Base-by-base conservation (phyloP, 768 basidiomycete species). In the Calocera viscosa region DNA sequence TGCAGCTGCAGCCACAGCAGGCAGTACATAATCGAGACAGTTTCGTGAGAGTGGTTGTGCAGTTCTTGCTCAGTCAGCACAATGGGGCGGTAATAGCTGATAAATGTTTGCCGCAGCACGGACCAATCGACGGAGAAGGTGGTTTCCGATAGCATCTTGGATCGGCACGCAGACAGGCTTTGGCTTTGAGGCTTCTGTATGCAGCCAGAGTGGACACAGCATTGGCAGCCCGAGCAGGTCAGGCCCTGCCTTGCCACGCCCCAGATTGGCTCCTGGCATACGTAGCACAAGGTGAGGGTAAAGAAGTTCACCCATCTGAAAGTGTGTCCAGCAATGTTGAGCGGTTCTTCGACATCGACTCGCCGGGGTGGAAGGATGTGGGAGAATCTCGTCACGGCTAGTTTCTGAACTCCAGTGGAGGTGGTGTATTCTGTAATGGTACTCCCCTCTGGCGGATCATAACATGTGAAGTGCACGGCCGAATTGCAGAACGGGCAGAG, bases 381-480 rank as follows among this genome's bases (percentile, higher is more conserved):
- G 33, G 85, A 89, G 72, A 85, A 88, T 12, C 86, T 81, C 71
- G 83, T 80, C 71, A 86, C 81, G 7, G 86, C 86, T 47, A 87
- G 78, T 60, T 82, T 83, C 71, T 82, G 84, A 3, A 81, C 77
- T 70, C 84, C 83, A 14, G 78, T 71, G 19, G 75, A 71, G 69
- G 80, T 74, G 22, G 78, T 72, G 69, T 88, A 88, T 69, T 86
- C 81, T 5, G 81, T 73, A 67, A 84, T 74, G 67, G 82, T 78
- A 69, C 82, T 86, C 28, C 88, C 89, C 63, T 83, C 82, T 5
- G 84, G 82, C 68, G 85, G 80, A 70, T 89, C 85, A 71, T 90
- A 91, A 76, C 91, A 94, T 69, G 86, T 84, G 67, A 90, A 83
- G 74, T 94, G 91, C 7, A 89, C 83, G 0, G 80, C 76, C 67